Evolutionary conservation across 108 stramenopile species (phyloP), one percentile per base, ranked within the genome.

Genomic region (Pelagomonas calceolata): DNA sequence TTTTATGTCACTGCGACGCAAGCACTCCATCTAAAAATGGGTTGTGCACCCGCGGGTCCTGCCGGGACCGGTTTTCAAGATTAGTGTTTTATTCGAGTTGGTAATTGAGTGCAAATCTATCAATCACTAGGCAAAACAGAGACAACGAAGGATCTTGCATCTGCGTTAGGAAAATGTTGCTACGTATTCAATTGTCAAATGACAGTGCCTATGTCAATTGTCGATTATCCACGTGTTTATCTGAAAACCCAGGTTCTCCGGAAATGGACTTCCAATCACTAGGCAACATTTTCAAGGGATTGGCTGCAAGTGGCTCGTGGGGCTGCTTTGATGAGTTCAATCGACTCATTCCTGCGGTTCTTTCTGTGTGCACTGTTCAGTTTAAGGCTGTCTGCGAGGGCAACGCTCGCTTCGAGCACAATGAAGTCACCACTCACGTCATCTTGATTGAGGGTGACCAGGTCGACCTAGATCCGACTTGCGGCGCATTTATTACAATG

Each of bases 301-400:
- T 87, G 30, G 85, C 85, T 18, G 84, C 86, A 14, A 80, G 83
- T 0, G 88, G 88, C 31, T 77, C 88, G 0, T 88, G 88, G 88
- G 85, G 86, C 17, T 87, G 86, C 80, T 86, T 88, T 67, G 88
- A 88, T 67, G 86, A 87, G 65, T 87, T 88, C 78, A 87, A 88
- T 32, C 78, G 88, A 3, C 81, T 88, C 26, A 75, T 87, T 30
- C 86, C 86, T 16, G 85, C 86, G 63, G 88, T 88, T 34, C 73
- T 88, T 4, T 78, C 80, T 30, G 86, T 87, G 30, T 87, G 86
- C 70, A 77, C 85, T 12, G 86, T 85, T 21, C 86, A 87, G 78
- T 85, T 87, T 66, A 88, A 88, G 79, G 81, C 83, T 4, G 83
- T 88, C 4, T 87, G 85, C 45, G 88, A 88, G 67, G 88, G 86